Conservation (phyloP, 495 filamentous ascomycete genomes). For the Tuber calosporum region DNA sequence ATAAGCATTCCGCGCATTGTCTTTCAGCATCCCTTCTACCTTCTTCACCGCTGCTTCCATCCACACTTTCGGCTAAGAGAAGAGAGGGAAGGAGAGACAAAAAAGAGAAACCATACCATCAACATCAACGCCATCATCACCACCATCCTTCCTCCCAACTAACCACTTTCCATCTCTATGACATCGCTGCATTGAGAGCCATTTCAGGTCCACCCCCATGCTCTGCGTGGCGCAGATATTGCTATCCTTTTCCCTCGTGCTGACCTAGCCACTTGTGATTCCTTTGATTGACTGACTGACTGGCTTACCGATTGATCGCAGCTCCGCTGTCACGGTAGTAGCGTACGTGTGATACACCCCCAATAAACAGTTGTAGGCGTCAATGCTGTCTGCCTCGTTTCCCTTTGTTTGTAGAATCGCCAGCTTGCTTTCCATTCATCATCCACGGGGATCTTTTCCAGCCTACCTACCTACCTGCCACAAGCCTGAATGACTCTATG, state of each 20-base stretch:
- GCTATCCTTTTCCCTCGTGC: background rate
- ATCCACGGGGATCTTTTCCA: background rate
- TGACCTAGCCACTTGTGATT: background rate
- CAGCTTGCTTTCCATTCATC: background rate
- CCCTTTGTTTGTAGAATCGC: background rate
- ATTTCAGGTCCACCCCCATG: background rate
- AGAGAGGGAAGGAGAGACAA: background rate
- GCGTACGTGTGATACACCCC: background rate
- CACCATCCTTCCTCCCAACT: background rate
- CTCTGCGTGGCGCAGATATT: background rate
- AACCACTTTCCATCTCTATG: background rate
- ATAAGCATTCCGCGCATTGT: background rate
- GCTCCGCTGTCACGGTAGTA: background rate
- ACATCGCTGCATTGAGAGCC: background rate
- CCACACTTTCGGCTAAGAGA: background rate
- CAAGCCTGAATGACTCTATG: background rate
- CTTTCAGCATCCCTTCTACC: background rate
- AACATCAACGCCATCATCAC: too few relatives aligned
- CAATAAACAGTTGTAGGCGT: background rate
- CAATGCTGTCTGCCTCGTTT: conserved; percentile 2
- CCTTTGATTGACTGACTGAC: background rate
- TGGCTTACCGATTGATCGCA: background rate
- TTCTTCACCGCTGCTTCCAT: background rate
- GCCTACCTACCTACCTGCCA: background rate
- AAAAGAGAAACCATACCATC: background rate